phyloP scores from a whole-genome alignment of 2,329 filamentous ascomycete genomes.

The Macrophomina phaseolina region DNA sequence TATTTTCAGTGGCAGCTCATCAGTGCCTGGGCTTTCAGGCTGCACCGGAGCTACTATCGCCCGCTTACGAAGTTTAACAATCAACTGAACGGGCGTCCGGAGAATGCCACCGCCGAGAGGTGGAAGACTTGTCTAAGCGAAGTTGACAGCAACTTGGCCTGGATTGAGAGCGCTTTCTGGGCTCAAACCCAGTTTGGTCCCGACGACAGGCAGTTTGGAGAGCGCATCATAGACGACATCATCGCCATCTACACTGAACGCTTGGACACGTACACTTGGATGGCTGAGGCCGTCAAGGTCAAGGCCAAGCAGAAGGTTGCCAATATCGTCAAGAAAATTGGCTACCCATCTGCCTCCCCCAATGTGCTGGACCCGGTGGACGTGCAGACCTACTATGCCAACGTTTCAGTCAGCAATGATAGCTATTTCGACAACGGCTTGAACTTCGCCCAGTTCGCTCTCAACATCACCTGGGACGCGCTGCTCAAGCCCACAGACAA shows the following conservation, averaged over 20 bases:
- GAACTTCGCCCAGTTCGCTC: slow-evolving; percentile 55
- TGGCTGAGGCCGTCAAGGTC: slow-evolving; percentile 65
- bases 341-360: slow-evolving; percentile 67
- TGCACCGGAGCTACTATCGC: slow-evolving; percentile 66
- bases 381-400: slow-evolving; percentile 63
- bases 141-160: slow-evolving; percentile 65
- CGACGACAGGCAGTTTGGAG: slow-evolving; percentile 69
- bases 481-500: slow-evolving; percentile 66
- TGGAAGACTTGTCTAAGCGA: slow-evolving; percentile 69
- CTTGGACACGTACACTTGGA: slow-evolving; percentile 66
- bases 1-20: slow-evolving; percentile 71
- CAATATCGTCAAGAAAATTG: slow-evolving; percentile 72
- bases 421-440: slow-evolving; percentile 65
- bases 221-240: slow-evolving; percentile 73
- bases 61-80: slow-evolving; percentile 55
- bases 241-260: slow-evolving; percentile 69
- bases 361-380: slow-evolving; percentile 64
- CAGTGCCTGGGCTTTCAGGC: slow-evolving; percentile 55
- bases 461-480: slow-evolving; percentile 60
- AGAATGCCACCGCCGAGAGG: slow-evolving; percentile 52
- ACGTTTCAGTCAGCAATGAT: slow-evolving; percentile 56
- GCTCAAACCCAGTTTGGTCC: slow-evolving; percentile 69
- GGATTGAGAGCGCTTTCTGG: slow-evolving; percentile 75
- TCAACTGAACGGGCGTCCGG: slow-evolving; percentile 1
- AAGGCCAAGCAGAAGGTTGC: slow-evolving; percentile 68